Evolutionary conservation across 139 green algal genomes (phyloP).

Genomic region (Chlorella sp.): DNA sequence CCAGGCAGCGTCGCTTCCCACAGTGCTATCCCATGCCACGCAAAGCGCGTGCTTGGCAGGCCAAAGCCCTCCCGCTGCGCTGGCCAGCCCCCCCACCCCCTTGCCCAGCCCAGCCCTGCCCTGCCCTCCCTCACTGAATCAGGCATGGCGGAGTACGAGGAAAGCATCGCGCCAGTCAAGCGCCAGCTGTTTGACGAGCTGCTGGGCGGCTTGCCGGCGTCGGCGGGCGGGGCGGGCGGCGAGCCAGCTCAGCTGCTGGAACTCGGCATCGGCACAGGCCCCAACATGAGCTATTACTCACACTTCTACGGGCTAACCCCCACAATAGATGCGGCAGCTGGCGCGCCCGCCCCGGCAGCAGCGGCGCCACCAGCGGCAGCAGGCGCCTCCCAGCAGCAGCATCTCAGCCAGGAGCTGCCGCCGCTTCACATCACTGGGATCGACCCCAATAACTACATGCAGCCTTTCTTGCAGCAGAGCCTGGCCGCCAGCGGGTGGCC

Average conservation of each 20-base stretch:
- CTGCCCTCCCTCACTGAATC: neutral
- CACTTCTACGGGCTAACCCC: neutral
- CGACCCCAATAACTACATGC: slow-evolving; percentile 77
- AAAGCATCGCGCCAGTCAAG: neutral
- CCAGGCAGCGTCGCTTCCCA: neutral
- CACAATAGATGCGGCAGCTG: neutral
- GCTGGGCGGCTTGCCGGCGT: neutral
- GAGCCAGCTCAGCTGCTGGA: slow-evolving; percentile 55
- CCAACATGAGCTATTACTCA: slow-evolving; percentile 6
- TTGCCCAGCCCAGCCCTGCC: neutral
- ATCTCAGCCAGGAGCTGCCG: neutral
- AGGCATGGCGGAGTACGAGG: slow-evolving; percentile 26
- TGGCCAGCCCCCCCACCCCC: neutral
- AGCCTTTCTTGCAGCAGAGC: slow-evolving; percentile 45
- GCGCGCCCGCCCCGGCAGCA: too few species aligned
- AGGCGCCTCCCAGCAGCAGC: neutral
- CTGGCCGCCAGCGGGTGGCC: neutral
- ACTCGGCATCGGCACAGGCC: slow-evolving; percentile 67
- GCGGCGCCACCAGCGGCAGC: neutral
- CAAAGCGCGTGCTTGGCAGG: neutral
- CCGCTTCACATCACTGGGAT: slow-evolving; percentile 56
- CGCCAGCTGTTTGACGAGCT: slow-evolving; percentile 24
- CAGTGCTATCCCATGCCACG: neutral
- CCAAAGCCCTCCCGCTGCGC: too few species aligned
- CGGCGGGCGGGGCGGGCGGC: neutral